Conservation (phyloP, 1,284 basidiomycete species). For the Puccinia horiana region DNA sequence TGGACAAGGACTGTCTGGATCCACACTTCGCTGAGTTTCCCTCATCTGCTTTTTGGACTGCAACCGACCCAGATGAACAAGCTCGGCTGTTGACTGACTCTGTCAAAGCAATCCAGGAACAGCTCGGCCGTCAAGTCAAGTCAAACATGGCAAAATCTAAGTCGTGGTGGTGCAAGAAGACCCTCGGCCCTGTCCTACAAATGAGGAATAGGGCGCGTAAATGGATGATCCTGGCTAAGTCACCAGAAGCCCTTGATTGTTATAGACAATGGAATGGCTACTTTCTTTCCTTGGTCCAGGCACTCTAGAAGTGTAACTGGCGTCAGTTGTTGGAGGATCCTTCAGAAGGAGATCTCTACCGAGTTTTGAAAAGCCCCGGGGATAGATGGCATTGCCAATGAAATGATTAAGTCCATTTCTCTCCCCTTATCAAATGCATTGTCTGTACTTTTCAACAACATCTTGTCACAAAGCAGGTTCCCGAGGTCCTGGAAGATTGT, state of each 20-base stretch:
- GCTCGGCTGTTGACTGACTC: neutral
- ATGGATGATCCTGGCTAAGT: conserved; percentile 10
- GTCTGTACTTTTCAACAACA: too few relatives aligned
- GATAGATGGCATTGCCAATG: neutral
- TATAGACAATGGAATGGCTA: too few relatives aligned
- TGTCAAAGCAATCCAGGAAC: neutral
- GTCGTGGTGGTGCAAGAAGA: conserved; percentile 9
- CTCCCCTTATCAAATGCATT: neutral
- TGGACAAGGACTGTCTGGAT: neutral
- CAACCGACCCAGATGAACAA: neutral
- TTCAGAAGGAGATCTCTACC: neutral
- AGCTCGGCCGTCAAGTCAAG: neutral
- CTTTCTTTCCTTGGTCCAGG: too few relatives aligned
- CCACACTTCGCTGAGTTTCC: neutral
- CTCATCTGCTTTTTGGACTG: too few relatives aligned
- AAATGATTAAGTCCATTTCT: neutral
- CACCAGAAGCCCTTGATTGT: neutral
- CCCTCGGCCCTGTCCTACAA: neutral
- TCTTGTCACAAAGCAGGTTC: neutral
- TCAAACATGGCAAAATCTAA: neutral
- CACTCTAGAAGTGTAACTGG: neutral
- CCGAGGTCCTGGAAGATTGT: neutral
- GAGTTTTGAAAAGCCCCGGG: neutral
- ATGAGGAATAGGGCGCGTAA: neutral
- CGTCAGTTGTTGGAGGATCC: neutral